Percentiles rank a stretch among this genome's conserved stretches.
These are phyloP conservation scores for Thalia dealbata DNA, from an alignment of 176 grass and related monocot species.

Conservation along the genomic window DNA sequence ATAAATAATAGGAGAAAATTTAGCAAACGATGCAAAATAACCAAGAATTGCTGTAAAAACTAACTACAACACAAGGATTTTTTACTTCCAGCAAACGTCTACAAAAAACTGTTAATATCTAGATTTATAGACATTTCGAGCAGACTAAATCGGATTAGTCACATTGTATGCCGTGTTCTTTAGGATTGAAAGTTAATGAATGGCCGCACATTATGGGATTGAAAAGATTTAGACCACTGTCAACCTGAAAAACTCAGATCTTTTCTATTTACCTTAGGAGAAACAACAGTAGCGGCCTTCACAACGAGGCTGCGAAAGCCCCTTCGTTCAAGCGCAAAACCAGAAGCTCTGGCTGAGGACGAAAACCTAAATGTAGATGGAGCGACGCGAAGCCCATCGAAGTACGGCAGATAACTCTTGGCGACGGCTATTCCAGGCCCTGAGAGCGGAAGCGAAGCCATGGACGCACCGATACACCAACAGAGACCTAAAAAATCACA, in stretches of 20 bases:
- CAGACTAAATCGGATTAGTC: background rate
- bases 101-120: too few relatives aligned
- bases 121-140: too few relatives aligned
- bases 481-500: background rate
- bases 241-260: background rate
- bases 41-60: too few relatives aligned
- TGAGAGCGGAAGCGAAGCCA: conserved; percentile 43
- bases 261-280: conserved; percentile 41
- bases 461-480: background rate
- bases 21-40: too few relatives aligned
- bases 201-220: background rate
- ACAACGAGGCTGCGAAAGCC: conserved; percentile 35
- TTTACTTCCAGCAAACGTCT: too few relatives aligned
- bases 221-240: background rate
- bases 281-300: conserved; percentile 50
- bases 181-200: background rate
- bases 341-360: background rate
- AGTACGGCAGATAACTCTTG: conserved; percentile 14
- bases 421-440: conserved; percentile 16
- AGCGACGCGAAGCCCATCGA: conserved; percentile 28
- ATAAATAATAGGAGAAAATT: too few relatives aligned
- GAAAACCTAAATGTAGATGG: conserved; percentile 18
- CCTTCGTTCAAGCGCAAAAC: conserved; percentile 6
- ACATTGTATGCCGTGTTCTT: background rate
- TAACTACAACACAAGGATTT: too few relatives aligned